phyloP scores from a whole-genome alignment of 1,284 basidiomycete species.

The Ceratobasidium sp. region DNA sequence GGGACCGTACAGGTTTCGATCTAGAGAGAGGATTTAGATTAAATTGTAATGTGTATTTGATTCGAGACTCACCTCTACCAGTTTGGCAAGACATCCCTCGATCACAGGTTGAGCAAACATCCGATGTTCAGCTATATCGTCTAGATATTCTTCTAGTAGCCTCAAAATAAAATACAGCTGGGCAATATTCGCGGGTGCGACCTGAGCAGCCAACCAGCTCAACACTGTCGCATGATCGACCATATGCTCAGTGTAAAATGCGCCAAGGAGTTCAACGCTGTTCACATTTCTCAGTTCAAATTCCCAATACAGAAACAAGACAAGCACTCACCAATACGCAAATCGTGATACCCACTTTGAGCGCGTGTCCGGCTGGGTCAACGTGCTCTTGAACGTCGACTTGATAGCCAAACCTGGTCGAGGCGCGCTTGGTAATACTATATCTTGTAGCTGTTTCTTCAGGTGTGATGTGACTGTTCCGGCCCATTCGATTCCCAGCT shows the following conservation, averaged over 20 bases:
- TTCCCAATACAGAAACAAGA: too few relatives aligned
- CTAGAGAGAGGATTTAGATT: conserved; percentile 22
- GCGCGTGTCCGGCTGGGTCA: conserved; percentile 75
- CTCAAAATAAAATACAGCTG: conserved; percentile 86
- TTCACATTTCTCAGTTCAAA: conserved; percentile 15
- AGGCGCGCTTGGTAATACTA: conserved; percentile 83
- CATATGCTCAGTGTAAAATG: conserved; percentile 84
- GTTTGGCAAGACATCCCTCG: conserved; percentile 74
- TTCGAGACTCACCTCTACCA: conserved; percentile 71
- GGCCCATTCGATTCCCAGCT: conserved; percentile 93
- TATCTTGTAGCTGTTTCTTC: conserved; percentile 88
- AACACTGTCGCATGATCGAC: conserved; percentile 86
- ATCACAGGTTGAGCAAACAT: conserved; percentile 74
- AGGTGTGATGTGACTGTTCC: conserved; percentile 88
- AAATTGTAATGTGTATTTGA: neutral
- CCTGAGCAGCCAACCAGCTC: conserved; percentile 85
- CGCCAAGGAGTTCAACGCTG: conserved; percentile 80
- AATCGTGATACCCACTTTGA: conserved; percentile 86
- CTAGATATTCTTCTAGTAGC: conserved; percentile 83
- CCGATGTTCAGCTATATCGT: conserved; percentile 76
- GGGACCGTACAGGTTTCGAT: conserved; percentile 48
- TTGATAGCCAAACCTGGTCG: conserved; percentile 80
- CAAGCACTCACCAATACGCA: conserved; percentile 81
- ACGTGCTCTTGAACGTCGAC: conserved; percentile 80
- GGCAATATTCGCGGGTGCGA: conserved; percentile 81